phyloP scores from a whole-genome alignment of 2,329 filamentous ascomycete genomes.

The Colletotrichum kahawae region DNA sequence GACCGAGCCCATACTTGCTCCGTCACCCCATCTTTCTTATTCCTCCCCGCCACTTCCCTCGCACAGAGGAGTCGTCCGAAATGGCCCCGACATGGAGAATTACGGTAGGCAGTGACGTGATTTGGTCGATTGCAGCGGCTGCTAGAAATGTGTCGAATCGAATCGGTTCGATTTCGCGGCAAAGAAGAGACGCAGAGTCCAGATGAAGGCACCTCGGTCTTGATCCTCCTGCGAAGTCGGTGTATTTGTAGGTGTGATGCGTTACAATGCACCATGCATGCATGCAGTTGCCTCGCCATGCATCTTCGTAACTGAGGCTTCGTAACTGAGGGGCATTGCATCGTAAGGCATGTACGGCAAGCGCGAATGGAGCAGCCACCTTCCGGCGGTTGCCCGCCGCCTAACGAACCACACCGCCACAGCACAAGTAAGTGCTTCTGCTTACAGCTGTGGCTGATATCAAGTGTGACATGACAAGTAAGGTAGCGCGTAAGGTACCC shows the following conservation, averaged over 20 bases:
- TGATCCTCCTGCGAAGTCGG: not conserved
- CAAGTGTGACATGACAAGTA: not conserved
- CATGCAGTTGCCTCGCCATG: not conserved
- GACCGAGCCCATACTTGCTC: not conserved
- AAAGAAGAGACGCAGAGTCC: not conserved
- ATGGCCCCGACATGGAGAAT: not conserved
- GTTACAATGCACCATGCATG: not conserved
- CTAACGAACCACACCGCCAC: not conserved
- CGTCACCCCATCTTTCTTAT: constrained; percentile 5
- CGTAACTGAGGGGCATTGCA: not conserved
- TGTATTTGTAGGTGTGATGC: not conserved
- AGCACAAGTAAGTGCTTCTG: not conserved
- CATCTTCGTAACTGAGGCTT: not conserved
- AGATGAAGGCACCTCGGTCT: not conserved
- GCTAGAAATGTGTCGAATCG: not conserved
- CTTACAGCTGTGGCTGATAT: not conserved
- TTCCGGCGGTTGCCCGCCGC: not conserved
- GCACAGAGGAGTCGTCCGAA: not conserved
- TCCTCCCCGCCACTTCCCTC: not conserved
- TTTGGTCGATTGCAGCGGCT: not conserved
- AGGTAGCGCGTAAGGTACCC: not conserved
- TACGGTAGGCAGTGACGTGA: not conserved
- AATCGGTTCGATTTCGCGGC: not conserved
- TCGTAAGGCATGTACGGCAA: not conserved
- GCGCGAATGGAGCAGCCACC: too few species aligned